Conservation (phyloP, 768 basidiomycete genomes). For the Rhodosporidiobolus odoratus region DNA sequence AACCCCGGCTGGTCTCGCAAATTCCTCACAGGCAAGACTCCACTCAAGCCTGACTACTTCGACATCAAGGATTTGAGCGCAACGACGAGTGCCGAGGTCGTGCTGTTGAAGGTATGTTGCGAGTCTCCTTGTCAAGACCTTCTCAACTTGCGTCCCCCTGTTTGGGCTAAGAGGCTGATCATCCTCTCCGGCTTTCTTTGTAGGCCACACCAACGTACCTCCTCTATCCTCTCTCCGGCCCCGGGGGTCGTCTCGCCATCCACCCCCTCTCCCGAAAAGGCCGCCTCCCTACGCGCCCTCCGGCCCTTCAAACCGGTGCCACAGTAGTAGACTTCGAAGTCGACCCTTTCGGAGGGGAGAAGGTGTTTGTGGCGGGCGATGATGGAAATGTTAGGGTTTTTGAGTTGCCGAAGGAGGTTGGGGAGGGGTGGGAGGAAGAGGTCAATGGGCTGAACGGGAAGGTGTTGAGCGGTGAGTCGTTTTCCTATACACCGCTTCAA, state of each 20-base stretch:
- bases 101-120: slow-evolving; percentile 42
- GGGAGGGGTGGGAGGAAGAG: slow-evolving; percentile 13
- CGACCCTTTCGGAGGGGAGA: slow-evolving; percentile 41
- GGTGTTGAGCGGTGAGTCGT: slow-evolving; percentile 43
- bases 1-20: slow-evolving; percentile 47
- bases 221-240: slow-evolving; percentile 48
- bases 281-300: slow-evolving; percentile 42
- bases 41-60: slow-evolving; percentile 47
- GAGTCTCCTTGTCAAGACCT: neutral
- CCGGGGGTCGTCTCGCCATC: slow-evolving; percentile 47
- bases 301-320: slow-evolving; percentile 43
- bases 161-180: too few species aligned
- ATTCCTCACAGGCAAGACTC: slow-evolving; percentile 47
- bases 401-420: slow-evolving; percentile 36
- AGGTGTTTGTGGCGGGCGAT: slow-evolving; percentile 45
- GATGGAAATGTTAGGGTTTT: slow-evolving; percentile 46
- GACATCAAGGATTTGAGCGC: slow-evolving; percentile 44
- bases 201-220: slow-evolving; percentile 41
- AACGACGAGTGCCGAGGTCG: slow-evolving; percentile 44
- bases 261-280: slow-evolving; percentile 45
- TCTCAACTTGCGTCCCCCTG: neutral
- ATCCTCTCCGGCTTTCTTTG: too few species aligned
- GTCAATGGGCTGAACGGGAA: slow-evolving; percentile 37
- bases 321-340: slow-evolving; percentile 46
- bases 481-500: neutral